Evolutionary conservation across 1,284 basidiomycete genomes (phyloP), one percentile per base, ranked within the genome.

Genomic region (Sporisorium reilianum): DNA sequence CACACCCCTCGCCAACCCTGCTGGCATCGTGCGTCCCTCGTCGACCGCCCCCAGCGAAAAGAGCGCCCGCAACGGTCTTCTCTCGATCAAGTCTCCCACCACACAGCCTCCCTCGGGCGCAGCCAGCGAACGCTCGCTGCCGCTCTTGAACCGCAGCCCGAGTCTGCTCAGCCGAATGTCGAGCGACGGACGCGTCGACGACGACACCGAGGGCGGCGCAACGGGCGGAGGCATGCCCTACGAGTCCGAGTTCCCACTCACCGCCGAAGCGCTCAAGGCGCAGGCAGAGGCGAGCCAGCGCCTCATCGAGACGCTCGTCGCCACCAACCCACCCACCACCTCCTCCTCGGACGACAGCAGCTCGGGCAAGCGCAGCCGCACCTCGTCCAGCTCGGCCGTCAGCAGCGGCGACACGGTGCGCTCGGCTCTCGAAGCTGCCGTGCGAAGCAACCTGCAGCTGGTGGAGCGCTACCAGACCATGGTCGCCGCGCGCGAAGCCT

Each of bases 401-500:
- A 52, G 38, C 52, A 70, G 58, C 38, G 20, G 41, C 30, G 73
- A 69, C 22, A 64, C 82, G 0, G 44, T 66, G 26, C 60, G 61
- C 49, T 72, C 75, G 22, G 55, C 71, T 26, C 51, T 62, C 54
- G 61, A 68, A 5, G 36, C 63, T 32, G 64, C 65, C 22, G 55
- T 70, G 20, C 52, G 44, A 12, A 72, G 59, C 61, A 75, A 63
- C 41, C 23, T 59, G 53, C 85, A 85, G 1, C 88, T 93, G 82
- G 85, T 94, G 20, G 87, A 86, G 49, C 90, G 92, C 64, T 94
- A 93, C 79, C 86, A 90, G 6, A 85, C 88, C 38, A 94, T 95
- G 90, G 88, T 89, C 1, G 87, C 88, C 50, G 91, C 92, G 56
- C 88, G 96, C n/a, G 95, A 97, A 79, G 88, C 89, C 46, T 97